Evolutionary conservation across 2,329 filamentous ascomycete species (phyloP).

Genomic region (Fusarium redolens): DNA sequence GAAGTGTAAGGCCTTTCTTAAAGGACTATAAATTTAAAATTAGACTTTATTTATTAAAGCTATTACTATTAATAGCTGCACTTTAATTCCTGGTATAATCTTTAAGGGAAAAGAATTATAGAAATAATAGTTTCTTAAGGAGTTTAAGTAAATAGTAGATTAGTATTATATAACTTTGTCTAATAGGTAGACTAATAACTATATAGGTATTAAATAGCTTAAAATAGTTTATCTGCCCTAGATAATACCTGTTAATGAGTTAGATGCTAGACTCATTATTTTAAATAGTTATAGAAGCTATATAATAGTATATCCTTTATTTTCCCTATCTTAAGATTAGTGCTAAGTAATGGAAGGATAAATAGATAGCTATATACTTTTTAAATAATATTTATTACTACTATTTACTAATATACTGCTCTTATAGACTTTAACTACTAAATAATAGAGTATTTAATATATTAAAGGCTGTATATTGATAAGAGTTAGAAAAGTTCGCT

Average conservation of each 20-base stretch:
- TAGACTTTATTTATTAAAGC: too few species aligned
- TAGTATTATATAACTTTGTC: constrained; percentile 12
- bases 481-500: too few species aligned
- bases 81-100: constrained; percentile 11
- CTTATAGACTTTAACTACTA: too few species aligned
- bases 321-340: too few species aligned
- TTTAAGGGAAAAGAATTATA: constrained; percentile 21
- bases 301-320: too few species aligned
- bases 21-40: constrained; percentile 3
- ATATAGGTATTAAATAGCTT: constrained; percentile 13
- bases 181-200: constrained; percentile 10
- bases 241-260: background rate
- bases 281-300: background rate
- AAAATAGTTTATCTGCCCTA: too few species aligned
- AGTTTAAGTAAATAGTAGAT: constrained; percentile 15
- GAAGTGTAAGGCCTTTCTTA: constrained; percentile 12
- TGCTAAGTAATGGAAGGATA: too few species aligned
- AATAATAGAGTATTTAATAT: too few species aligned
- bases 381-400: too few species aligned
- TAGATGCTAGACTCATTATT: constrained; percentile 13
- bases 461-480: too few species aligned
- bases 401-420: too few species aligned
- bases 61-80: constrained; percentile 2
- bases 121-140: constrained; percentile 17
- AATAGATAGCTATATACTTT: too few species aligned